Base-by-base conservation (phyloP, 2,329 filamentous ascomycete genomes). In the Epichloe coenophiala region DNA sequence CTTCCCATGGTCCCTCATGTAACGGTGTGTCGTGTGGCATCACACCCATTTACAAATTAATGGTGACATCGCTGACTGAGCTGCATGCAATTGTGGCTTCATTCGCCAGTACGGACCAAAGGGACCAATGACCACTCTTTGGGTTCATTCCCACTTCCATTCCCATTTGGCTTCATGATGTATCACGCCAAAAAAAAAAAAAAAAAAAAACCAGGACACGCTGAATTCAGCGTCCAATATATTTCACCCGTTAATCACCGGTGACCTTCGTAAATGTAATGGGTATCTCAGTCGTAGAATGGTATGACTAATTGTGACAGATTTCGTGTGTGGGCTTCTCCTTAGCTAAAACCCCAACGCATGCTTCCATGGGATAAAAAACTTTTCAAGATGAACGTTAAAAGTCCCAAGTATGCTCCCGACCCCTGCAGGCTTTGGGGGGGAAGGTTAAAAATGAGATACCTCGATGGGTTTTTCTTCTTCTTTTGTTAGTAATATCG, bases 401-500 rank as follows among this genome's bases (percentile, higher is more conserved):
- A 9, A 19, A 41, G 21, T 19, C n/a, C 41, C 39, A 48, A 13
- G 17, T 33, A 11, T n/a, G 7, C n/a, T 7, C 42, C 45, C 31
- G 33, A 15, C 21, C 47, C 47, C 35, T 31, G 45, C 37, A 21
- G 39, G 47, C 5, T 45, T 45, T 21, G 15, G 21, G 38, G 43
- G n/a, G 9, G 17, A 2, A 2, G 17, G 17, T 1, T 17, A 17
- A 42, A 19, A 5, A 27, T 31, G 17, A 44, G 27, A 31, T 31
- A 31, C 8, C 27, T 31, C 27, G 27, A 31, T 31, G 27, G 27
- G 9, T 11, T 37, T 3, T 12, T 15, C 35, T 11, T 5, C 17
- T 38, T 36, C 7, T 31, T 41, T 9, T 5, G 11, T n/a, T 40
- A 50, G 37, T 50, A 50, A 36, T 51, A 48, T 44, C 41, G 58